Evolutionary conservation across 2,329 filamentous ascomycete genomes (phyloP).

Genomic region (Sporothrix mexicana): DNA sequence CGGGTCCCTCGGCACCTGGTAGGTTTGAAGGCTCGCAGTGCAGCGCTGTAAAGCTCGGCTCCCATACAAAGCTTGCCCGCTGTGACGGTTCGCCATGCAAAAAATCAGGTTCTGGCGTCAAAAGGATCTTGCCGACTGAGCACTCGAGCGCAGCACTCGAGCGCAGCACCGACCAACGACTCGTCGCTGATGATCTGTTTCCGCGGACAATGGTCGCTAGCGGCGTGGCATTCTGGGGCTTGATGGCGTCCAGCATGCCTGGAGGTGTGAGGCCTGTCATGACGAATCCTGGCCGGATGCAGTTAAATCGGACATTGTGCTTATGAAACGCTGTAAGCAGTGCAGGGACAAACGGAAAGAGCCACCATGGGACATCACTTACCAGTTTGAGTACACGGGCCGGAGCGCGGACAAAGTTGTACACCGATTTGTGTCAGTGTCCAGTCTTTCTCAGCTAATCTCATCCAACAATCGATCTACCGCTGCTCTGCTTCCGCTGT

Average conservation of each 20-base stretch:
- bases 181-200: not conserved
- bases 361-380: not conserved
- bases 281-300: slow-evolving; percentile 1
- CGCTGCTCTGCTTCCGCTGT: not conserved
- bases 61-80: not conserved
- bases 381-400: not conserved
- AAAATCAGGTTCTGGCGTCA: not conserved
- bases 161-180: not conserved
- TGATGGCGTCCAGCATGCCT: not conserved
- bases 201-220: not conserved
- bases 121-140: not conserved
- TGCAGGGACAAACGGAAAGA: too few relatives aligned
- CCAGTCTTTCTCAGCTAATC: not conserved
- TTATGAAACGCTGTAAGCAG: not conserved
- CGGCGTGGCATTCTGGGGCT: not conserved
- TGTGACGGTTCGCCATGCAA: not conserved
- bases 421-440: not conserved
- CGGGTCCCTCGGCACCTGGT: not conserved
- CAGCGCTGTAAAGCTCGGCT: not conserved
- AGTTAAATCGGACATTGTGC: not conserved
- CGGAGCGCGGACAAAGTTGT: not conserved
- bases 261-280: not conserved
- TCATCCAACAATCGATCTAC: not conserved
- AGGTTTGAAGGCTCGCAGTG: not conserved
- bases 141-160: not conserved